Evolutionary conservation across 208 protist species (phyloP).

Genomic region (Giardia duodenalis): DNA sequence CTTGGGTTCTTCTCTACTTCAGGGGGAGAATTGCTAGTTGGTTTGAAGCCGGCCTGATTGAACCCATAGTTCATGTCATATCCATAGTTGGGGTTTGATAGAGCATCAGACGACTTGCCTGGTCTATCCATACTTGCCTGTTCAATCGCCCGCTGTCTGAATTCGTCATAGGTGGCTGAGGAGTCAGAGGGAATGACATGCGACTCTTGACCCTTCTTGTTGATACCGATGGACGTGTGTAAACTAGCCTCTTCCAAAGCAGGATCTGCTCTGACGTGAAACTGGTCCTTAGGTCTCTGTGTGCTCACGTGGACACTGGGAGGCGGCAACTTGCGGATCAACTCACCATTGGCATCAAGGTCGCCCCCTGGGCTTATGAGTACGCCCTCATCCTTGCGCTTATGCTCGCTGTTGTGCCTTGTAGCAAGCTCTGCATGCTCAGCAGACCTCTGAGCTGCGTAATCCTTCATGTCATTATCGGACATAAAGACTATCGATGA

Average conservation of each 20-base stretch:
- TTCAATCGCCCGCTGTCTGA: not conserved
- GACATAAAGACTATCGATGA: not conserved
- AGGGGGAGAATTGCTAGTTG: not conserved
- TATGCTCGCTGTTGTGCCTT: not conserved
- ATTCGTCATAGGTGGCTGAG: not conserved
- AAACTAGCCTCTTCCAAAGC: not conserved
- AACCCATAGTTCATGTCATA: not conserved
- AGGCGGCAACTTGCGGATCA: not conserved
- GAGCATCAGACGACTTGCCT: not conserved
- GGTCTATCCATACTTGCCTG: not conserved
- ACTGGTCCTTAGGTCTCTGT: not conserved
- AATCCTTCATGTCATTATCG: not conserved
- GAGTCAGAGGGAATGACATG: not conserved
- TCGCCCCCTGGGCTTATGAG: too few species aligned
- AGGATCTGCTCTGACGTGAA: not conserved
- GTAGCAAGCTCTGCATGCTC: not conserved
- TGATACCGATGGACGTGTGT: not conserved
- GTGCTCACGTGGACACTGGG: not conserved
- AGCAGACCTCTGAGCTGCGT: not conserved
- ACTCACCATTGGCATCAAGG: not conserved
- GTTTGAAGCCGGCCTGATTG: not conserved
- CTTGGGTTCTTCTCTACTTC: not conserved
- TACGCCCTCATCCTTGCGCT: too few species aligned
- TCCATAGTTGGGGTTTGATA: not conserved
- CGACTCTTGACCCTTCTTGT: not conserved